These are phyloP conservation scores for Malania oleifera DNA, from an alignment of 164 flowering plant species.

Conservation along the genomic window DNA sequence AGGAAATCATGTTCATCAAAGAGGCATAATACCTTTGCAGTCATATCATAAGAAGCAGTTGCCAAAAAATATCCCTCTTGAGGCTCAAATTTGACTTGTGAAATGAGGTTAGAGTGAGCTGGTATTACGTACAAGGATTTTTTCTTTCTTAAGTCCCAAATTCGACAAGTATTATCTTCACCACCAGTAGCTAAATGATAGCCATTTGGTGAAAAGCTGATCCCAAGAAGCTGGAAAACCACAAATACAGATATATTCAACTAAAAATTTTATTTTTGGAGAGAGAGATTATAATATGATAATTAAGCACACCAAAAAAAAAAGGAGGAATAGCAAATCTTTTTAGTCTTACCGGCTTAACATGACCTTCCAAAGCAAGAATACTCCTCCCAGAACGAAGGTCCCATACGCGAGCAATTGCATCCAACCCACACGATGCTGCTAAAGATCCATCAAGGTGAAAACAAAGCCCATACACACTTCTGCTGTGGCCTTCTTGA, in stretches of 20 bases:
- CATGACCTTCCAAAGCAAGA: conserved; percentile 94
- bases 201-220: conserved; percentile 92
- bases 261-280: background rate
- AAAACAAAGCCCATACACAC: conserved; percentile 81
- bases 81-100: conserved; percentile 92
- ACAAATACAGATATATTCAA: conserved; percentile 1
- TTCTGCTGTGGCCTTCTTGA: conserved; percentile 98
- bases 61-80: conserved; percentile 90
- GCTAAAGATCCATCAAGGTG: conserved; percentile 91
- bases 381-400: conserved; percentile 90
- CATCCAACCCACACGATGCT: conserved; percentile 91
- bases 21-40: conserved; percentile 60
- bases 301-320: too few species aligned
- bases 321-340: background rate
- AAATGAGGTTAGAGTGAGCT: conserved; percentile 86
- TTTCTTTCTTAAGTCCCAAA: conserved; percentile 93
- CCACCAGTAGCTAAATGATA: conserved; percentile 93
- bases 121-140: conserved; percentile 78
- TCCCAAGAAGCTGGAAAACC: conserved; percentile 57
- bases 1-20: background rate
- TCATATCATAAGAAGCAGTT: conserved; percentile 87
- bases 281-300: background rate
- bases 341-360: conserved; percentile 67
- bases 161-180: conserved; percentile 91
- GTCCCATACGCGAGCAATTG: conserved; percentile 98